These are phyloP conservation scores for Kodamaea neixiangensis DNA, from an alignment of 805 yeast species.

Conservation along the genomic window DNA sequence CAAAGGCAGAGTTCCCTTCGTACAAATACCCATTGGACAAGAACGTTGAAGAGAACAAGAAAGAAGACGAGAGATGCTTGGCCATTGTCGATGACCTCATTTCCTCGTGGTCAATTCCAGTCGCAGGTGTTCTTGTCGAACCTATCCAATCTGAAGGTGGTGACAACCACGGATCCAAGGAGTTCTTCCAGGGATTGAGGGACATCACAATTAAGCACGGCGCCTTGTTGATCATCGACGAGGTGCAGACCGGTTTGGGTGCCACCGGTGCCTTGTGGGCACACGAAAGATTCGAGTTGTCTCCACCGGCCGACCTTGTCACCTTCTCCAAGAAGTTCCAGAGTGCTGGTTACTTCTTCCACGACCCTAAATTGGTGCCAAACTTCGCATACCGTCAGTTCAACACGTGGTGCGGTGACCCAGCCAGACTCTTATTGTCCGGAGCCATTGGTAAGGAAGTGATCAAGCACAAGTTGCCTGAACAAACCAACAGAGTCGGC, in stretches of 20 bases:
- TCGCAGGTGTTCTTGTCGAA: conserved; percentile 88
- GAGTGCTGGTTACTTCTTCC: conserved; percentile 85
- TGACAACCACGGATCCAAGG: conserved; percentile 79
- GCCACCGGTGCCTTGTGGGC: conserved; percentile 88
- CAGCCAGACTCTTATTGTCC: conserved; percentile 75
- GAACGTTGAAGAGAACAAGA: conserved; percentile 59
- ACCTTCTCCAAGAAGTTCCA: conserved; percentile 89
- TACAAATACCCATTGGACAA: conserved; percentile 82
- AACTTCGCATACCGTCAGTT: conserved; percentile 82
- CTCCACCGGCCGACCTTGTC: conserved; percentile 79
- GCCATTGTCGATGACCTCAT: conserved; percentile 72
- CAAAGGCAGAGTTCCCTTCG: conserved; percentile 89
- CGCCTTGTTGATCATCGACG: conserved; percentile 75
- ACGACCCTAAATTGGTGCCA: conserved; percentile 71
- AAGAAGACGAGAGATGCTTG: conserved; percentile 83
- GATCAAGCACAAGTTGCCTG: conserved; percentile 57
- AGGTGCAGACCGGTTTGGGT: conserved; percentile 89
- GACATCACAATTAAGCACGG: conserved; percentile 71
- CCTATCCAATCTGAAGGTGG: conserved; percentile 94
- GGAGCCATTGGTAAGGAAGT: conserved; percentile 72
- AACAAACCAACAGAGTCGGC: conserved; percentile 62
- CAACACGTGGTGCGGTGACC: conserved; percentile 95
- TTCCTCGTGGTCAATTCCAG: conserved; percentile 67
- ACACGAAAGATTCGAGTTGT: conserved; percentile 78
- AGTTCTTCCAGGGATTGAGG: conserved; percentile 80